phyloP scores from a whole-genome alignment of 1,284 basidiomycete species.

The Xerocomus amazonicus region DNA sequence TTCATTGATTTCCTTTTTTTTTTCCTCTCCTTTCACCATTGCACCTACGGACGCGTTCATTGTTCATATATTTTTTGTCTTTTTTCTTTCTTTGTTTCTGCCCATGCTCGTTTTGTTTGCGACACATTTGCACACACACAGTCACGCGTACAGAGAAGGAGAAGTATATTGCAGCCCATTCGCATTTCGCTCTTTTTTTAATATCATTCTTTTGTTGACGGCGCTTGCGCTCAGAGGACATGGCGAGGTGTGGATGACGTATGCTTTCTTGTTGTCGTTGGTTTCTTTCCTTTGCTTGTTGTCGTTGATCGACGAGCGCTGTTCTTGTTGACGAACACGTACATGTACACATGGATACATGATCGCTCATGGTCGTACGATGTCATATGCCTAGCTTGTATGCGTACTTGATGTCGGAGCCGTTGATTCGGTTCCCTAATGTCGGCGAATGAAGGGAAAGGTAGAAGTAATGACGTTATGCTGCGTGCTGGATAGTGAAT shows the following conservation, averaged over 20 bases:
- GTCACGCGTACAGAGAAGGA: constrained; percentile 1
- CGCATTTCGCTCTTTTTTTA: constrained; percentile 27
- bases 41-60: constrained; percentile 17
- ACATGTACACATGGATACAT: constrained; percentile 1
- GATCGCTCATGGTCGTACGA: background rate
- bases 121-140: background rate
- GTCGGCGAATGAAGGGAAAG: background rate
- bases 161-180: constrained; percentile 11
- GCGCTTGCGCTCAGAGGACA: constrained; percentile 6
- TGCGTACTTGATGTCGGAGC: too few species aligned
- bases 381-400: too few species aligned
- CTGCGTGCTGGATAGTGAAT: background rate
- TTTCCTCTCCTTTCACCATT: constrained; percentile 1
- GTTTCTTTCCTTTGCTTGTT: too few species aligned
- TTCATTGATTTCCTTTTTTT: background rate
- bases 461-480: background rate
- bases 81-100: background rate
- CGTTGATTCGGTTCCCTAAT: too few species aligned
- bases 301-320: constrained; percentile 2
- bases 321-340: background rate
- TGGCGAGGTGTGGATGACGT: too few species aligned
- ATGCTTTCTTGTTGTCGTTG: background rate
- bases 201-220: constrained; percentile 28
- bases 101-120: background rate
- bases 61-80: background rate